Conservation (phyloP, 257 asterid species). For the Fraxinus excelsior region DNA sequence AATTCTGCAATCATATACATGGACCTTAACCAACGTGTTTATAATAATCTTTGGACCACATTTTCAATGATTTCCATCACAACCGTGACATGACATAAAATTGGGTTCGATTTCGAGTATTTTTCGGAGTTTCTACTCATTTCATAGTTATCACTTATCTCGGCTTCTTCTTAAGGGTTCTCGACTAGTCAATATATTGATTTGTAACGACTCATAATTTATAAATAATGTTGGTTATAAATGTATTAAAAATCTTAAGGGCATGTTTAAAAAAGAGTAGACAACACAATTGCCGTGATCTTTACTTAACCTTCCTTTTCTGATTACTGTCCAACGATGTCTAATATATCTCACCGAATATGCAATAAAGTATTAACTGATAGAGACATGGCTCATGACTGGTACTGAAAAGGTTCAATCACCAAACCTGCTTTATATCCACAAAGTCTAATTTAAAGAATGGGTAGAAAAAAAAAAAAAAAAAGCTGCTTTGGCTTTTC, state of each 20-base stretch:
- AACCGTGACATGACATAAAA: too few species aligned
- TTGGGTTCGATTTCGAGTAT: too few species aligned
- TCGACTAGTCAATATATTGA: too few species aligned
- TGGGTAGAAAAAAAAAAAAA: background rate
- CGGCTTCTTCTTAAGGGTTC: too few species aligned
- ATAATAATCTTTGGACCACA: background rate
- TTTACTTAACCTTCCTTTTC: background rate
- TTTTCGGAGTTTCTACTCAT: too few species aligned
- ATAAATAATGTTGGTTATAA: background rate
- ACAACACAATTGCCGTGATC: background rate
- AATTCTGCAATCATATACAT: background rate
- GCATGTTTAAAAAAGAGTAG: background rate
- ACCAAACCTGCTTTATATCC: constrained; percentile 34
- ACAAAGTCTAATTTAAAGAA: constrained; percentile 13
- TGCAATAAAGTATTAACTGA: constrained; percentile 14
- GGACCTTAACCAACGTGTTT: background rate
- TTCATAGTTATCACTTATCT: too few species aligned
- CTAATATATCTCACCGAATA: background rate
- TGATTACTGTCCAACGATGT: too few species aligned
- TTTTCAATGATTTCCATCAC: background rate
- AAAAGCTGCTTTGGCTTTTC: constrained; percentile 30
- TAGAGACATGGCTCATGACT: constrained; percentile 46
- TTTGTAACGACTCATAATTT: too few species aligned
- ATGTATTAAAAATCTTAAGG: background rate
- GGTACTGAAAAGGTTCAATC: constrained; percentile 40